A percentile compares a stretch with the other conserved stretches of the same genome.
phyloP scores from a whole-genome alignment of 2,329 filamentous ascomycete genomes.

The Arthrobotrys entomopaga region DNA sequence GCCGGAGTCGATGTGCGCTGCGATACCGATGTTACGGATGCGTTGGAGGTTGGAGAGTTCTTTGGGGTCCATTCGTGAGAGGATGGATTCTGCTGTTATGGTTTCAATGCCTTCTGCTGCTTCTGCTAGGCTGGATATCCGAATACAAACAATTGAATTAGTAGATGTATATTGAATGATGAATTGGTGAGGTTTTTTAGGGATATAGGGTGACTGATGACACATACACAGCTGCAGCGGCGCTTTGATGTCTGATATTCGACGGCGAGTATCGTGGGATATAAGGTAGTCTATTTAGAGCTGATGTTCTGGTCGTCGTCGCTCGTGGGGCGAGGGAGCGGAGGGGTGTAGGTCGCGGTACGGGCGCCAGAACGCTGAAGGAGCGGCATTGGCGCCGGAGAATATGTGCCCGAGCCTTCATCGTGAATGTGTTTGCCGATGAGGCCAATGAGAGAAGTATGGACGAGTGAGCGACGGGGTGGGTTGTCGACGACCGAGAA shows the following conservation, averaged over 20 bases:
- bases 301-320: slow-evolving; percentile 35
- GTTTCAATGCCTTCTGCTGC: slow-evolving; percentile 41
- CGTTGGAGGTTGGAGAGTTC: slow-evolving; percentile 81
- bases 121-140: slow-evolving; percentile 32
- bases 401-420: slow-evolving; percentile 49
- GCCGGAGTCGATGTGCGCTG: slow-evolving; percentile 97
- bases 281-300: slow-evolving; percentile 14
- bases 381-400: slow-evolving; percentile 53
- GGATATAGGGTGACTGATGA: not conserved
- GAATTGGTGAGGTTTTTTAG: not conserved
- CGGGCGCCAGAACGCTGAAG: slow-evolving; percentile 34
- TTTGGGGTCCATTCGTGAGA: slow-evolving; percentile 80
- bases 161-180: not conserved
- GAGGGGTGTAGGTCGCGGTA: slow-evolving; percentile 41
- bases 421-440: slow-evolving; percentile 4
- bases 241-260: slow-evolving; percentile 37
- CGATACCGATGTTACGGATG: slow-evolving; percentile 97
- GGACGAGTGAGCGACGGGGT: slow-evolving; percentile 19
- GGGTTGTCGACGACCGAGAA: slow-evolving; percentile 12
- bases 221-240: slow-evolving; percentile 46
- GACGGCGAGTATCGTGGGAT: slow-evolving; percentile 15
- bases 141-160: not conserved
- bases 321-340: slow-evolving; percentile 42
- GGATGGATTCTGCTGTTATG: slow-evolving; percentile 73
- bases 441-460: slow-evolving; percentile 4